These are phyloP conservation scores for Mycoemilia scoparia DNA, from an alignment of 192 early-diverging fungal genomes.

Conservation along the genomic window DNA sequence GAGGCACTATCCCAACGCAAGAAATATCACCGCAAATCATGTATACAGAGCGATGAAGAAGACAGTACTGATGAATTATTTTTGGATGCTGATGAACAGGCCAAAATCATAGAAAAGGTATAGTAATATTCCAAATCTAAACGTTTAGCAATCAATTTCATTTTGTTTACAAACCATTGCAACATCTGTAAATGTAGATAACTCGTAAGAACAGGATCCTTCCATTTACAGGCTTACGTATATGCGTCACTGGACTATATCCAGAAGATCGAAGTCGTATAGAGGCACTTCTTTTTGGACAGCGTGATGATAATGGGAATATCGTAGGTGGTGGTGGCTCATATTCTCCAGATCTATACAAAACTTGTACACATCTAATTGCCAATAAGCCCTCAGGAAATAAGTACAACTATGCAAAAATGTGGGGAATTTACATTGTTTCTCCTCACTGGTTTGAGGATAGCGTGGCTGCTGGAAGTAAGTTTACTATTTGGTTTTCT, in stretches of 20 bases:
- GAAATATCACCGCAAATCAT: too few species aligned
- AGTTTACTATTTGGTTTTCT: too few species aligned
- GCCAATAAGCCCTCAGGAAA: conserved; percentile 8
- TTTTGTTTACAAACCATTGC: background rate
- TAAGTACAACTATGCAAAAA: conserved; percentile 24
- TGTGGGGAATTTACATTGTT: conserved; percentile 12
- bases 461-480: conserved; percentile 7
- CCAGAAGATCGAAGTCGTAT: conserved; percentile 13
- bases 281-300: background rate
- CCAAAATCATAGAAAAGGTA: conserved; percentile 8
- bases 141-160: too few species aligned
- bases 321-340: conserved; percentile 18
- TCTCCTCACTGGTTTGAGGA: conserved; percentile 17
- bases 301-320: background rate
- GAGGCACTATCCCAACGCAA: too few species aligned
- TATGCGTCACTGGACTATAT: conserved; percentile 22
- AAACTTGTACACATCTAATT: conserved; percentile 25
- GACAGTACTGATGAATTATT: too few species aligned
- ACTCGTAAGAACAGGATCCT: conserved; percentile 8
- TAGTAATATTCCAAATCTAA: background rate
- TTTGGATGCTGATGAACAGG: too few species aligned
- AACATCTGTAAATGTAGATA: conserved; percentile 2
- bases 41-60: too few species aligned
- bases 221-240: conserved; percentile 20
- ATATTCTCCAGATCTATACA: conserved; percentile 13